Percentiles rank a stretch among this genome's conserved stretches.
phyloP scores from a whole-genome alignment of 805 yeast species.

The Metschnikowia reukaufii region DNA sequence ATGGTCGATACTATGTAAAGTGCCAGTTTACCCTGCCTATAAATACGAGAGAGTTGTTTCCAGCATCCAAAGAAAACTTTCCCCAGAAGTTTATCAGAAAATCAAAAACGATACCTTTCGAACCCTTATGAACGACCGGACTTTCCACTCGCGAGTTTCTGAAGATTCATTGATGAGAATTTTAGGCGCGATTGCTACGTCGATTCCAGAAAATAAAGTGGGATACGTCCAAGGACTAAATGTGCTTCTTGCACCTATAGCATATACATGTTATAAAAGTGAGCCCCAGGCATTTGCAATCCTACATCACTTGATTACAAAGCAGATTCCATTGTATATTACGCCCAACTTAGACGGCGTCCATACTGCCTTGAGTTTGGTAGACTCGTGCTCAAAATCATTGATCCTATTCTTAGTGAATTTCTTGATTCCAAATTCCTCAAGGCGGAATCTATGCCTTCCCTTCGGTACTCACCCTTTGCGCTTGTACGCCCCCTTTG shows the following conservation, averaged over 20 bases:
- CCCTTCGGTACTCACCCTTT: constrained; percentile 76
- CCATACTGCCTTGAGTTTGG: constrained; percentile 68
- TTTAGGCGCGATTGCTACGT: constrained; percentile 69
- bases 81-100: constrained; percentile 58
- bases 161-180: constrained; percentile 69
- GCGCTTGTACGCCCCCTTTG: constrained; percentile 87
- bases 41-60: constrained; percentile 52
- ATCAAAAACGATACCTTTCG: constrained; percentile 84
- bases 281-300: constrained; percentile 86
- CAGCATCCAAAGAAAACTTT: constrained; percentile 46
- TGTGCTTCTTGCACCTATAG: constrained; percentile 79
- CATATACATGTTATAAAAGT: constrained; percentile 64
- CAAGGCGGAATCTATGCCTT: constrained; percentile 84
- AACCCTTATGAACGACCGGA: constrained; percentile 72
- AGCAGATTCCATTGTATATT: constrained; percentile 74
- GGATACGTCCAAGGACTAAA: constrained; percentile 93
- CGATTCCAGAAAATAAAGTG: constrained; percentile 29
- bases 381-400: constrained; percentile 71
- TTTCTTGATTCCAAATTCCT: constrained; percentile 62
- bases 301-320: constrained; percentile 58
- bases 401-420: constrained; percentile 69
- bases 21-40: constrained; percentile 56
- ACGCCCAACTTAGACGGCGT: constrained; percentile 79
- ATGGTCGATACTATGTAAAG: constrained; percentile 76
- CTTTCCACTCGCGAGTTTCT: constrained; percentile 63